phyloP scores from a whole-genome alignment of 768 basidiomycete genomes.

The Macrolepiota fuliginosa region DNA sequence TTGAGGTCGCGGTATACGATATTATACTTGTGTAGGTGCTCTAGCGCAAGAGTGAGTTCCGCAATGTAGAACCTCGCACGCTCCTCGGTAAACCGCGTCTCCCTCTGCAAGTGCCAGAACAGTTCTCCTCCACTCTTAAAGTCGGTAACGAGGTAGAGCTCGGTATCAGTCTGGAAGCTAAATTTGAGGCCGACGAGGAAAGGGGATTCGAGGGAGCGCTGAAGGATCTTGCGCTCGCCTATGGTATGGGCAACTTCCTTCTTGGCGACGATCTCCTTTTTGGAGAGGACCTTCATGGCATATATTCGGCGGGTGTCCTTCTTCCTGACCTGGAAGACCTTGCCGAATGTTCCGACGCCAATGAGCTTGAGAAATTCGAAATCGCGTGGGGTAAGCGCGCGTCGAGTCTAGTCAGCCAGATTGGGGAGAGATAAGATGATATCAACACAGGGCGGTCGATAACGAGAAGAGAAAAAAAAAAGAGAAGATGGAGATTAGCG shows the following conservation, averaged over 20 bases:
- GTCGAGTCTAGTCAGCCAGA: constrained; percentile 60
- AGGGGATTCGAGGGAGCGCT: constrained; percentile 87
- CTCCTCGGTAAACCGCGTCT: constrained; percentile 92
- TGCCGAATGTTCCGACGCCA: constrained; percentile 96
- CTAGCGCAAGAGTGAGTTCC: constrained; percentile 90
- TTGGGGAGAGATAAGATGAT: constrained; percentile 12
- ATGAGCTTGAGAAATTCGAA: constrained; percentile 99
- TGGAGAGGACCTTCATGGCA: constrained; percentile 98
- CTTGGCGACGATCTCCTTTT: constrained; percentile 98
- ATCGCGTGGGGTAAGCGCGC: constrained; percentile 87
- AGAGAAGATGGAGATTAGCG: constrained; percentile 1
- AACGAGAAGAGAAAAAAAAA: neutral
- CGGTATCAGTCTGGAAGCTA: constrained; percentile 93
- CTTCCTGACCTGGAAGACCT: constrained; percentile 99
- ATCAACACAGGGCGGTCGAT: constrained; percentile 5
- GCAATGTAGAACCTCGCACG: constrained; percentile 96
- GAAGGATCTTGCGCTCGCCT: constrained; percentile 98
- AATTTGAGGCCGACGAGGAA: constrained; percentile 99
- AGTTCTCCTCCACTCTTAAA: constrained; percentile 98
- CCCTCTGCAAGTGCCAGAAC: constrained; percentile 97
- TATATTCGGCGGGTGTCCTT: constrained; percentile 98
- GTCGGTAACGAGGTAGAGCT: constrained; percentile 96
- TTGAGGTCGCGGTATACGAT: constrained; percentile 97
- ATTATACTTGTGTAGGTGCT: constrained; percentile 96
- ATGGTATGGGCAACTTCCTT: constrained; percentile 99